phyloP scores from a whole-genome alignment of 257 asterid species.

The Mentha longifolia region DNA sequence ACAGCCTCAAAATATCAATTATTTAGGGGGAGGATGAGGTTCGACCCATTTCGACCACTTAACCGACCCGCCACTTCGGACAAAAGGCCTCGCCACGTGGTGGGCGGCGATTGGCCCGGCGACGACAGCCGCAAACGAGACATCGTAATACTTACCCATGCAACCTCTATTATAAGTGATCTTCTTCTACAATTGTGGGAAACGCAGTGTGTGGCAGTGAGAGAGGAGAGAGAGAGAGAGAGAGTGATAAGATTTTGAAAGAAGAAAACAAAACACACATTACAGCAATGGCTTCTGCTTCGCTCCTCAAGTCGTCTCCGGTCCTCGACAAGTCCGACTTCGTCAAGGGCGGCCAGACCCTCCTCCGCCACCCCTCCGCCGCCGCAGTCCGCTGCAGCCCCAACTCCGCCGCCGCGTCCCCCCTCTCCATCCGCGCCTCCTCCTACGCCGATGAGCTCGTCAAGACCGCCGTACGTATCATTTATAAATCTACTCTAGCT shows the following conservation, averaged over 20 bases:
- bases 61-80: constrained; percentile 42
- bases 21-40: constrained; percentile 35
- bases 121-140: constrained; percentile 64
- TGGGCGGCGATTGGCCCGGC: constrained; percentile 51
- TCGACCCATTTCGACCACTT: constrained; percentile 49
- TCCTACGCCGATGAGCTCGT: constrained; percentile 90
- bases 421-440: constrained; percentile 67
- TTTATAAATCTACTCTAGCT: no score
- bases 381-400: constrained; percentile 62
- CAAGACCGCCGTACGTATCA: constrained; percentile 66
- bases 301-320: constrained; percentile 79
- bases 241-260: constrained; percentile 56
- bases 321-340: constrained; percentile 82
- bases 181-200: constrained; percentile 9
- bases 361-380: constrained; percentile 71
- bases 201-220: constrained; percentile 52
- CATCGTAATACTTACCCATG: constrained; percentile 25
- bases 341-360: constrained; percentile 60
- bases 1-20: no score
- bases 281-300: constrained; percentile 75
- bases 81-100: constrained; percentile 44
- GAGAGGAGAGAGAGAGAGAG: constrained; percentile 32
- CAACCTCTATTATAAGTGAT: constrained; percentile 45
- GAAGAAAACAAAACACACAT: neutral
- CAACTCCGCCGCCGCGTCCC: constrained; percentile 39